Base-by-base conservation (phyloP, 495 filamentous ascomycete genomes). In the Podospora fimiseda region DNA sequence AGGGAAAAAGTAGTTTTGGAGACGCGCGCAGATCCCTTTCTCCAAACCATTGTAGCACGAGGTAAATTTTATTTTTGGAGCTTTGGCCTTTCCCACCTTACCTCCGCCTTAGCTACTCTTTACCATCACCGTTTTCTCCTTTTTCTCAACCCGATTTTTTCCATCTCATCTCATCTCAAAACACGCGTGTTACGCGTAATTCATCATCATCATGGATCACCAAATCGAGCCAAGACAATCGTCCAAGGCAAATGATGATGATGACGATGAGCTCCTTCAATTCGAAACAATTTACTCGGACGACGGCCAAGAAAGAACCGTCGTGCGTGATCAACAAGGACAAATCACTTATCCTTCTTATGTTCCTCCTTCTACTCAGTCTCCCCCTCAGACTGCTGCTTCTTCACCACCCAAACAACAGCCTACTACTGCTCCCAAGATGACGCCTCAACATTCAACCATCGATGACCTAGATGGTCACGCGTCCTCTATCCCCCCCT, bases 341-440 rank as follows among this genome's bases (percentile, higher is more conserved):
- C 53, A 66, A 40, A 53, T 68, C 21, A 58, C 62, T 19, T 73
- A 66, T 56, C 72, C 72, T 3, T 56, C 57, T 48, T 64, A 67
- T 21, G 61, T 74, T 1, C 72, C 72, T 11, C 69, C 65, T 1
- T 51, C 60, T 7, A 66, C 69, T 11, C 43, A 63, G n/a, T 54
- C 60, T 6, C 69, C 68, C 5, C 56, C 51, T 6, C 15, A 33
- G 11, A 11, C 27, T 33, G 27, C 27, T 33, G 27, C 27, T 33
- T 33, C 27, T 33, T 33, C 51, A 9, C 5, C 22, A 23, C 16
- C 46, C 36, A 11, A 50, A 6, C 48, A 14, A 37, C n/a, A n/a
- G n/a, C n/a, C n/a, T n/a, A n/a, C n/a, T n/a, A n/a, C n/a, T n/a
- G n/a, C n/a, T n/a, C n/a, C n/a, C n/a, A n/a, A n/a, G n/a, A n/a